Evolutionary conservation across 352 stramenopile genomes (phyloP), one percentile per base, ranked within the genome.

Genomic region (Phytophthora sojae): DNA sequence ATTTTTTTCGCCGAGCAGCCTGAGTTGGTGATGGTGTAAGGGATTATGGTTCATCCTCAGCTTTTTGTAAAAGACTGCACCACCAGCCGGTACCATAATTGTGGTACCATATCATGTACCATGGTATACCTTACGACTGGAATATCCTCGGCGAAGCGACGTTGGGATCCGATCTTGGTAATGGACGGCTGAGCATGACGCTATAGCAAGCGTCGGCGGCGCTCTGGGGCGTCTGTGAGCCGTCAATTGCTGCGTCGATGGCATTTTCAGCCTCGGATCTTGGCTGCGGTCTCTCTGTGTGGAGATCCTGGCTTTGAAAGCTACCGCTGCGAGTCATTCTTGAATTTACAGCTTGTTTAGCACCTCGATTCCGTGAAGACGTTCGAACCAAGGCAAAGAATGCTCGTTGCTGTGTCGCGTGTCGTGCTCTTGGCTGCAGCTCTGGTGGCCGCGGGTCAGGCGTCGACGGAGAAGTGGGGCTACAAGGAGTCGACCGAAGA

Each of bases 401-500:
- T 75, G 68, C 42, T 75, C 4, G 45, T 64, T 69, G 37, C 30
- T 35, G n/a, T 73, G 29, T 65, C 54, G 8, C 42, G 62, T 50
- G 35, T 62, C 2, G 26, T 87, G 14, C 25, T 92, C 3, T 11
- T 78, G 8, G 45, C 59, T 30, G 60, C 62, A 2, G 49, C 63
- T 37, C 45, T 82, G 12, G 25, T 85, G 15, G 64, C 57, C 15
- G 49, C 55, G 1, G 61, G 53, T 5, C 62, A 60, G 11, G 76
- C 83, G 1, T 61, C 39, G 0, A 73, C 58, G 0, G 67, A 75
- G 6, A 58, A 73, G 51, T 92, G 84, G 84, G 73, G 81, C 30
- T 90, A 92, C 69, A 73, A 82, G 45, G 69, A 86, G 44, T 60
- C 81, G 45, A 69, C 52, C 2, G 57, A 73, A 0, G 60, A 69